Conservation (phyloP, 2,329 filamentous ascomycete species). For the Ascochyta fabae region DNA sequence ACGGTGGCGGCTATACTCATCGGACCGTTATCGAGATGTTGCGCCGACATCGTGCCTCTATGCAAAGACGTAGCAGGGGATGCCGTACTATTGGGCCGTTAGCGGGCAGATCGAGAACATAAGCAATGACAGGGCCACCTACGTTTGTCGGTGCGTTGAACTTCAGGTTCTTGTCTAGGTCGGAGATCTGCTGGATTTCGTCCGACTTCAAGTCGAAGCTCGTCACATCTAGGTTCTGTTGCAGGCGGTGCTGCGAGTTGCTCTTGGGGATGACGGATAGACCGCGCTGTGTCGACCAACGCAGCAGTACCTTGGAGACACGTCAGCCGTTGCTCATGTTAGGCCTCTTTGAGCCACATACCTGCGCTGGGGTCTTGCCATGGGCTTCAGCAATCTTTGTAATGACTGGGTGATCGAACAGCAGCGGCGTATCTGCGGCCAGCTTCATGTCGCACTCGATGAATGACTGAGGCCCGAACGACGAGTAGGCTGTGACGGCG, state of each 20-base stretch:
- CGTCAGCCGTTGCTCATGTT: neutral
- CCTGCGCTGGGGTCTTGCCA: conserved; percentile 74
- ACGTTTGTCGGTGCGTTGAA: conserved; percentile 48
- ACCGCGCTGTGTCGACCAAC: conserved; percentile 53
- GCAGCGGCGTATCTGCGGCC: conserved; percentile 33
- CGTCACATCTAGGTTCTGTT: conserved; percentile 42
- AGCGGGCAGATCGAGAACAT: conserved; percentile 16
- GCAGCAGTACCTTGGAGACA: conserved; percentile 8
- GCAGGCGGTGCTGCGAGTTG: conserved; percentile 29
- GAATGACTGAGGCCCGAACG: conserved; percentile 56
- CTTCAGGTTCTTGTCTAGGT: conserved; percentile 42
- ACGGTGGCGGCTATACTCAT: conserved; percentile 4
- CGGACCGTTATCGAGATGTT: conserved; percentile 4
- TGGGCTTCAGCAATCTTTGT: conserved; percentile 70
- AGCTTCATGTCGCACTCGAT: conserved; percentile 25
- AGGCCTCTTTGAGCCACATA: neutral
- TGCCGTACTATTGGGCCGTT: conserved; percentile 39
- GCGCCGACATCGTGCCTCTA: conserved; percentile 21
- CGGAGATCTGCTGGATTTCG: conserved; percentile 36
- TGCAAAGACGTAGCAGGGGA: conserved; percentile 46
- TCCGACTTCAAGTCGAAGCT: conserved; percentile 32
- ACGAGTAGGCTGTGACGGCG: conserved; percentile 47
- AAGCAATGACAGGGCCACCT: conserved; percentile 14
- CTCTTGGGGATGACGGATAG: conserved; percentile 49
- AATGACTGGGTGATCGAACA: conserved; percentile 61